Conservation (phyloP, 805 yeast species). For the Kluyveromyces wickerhamii region DNA sequence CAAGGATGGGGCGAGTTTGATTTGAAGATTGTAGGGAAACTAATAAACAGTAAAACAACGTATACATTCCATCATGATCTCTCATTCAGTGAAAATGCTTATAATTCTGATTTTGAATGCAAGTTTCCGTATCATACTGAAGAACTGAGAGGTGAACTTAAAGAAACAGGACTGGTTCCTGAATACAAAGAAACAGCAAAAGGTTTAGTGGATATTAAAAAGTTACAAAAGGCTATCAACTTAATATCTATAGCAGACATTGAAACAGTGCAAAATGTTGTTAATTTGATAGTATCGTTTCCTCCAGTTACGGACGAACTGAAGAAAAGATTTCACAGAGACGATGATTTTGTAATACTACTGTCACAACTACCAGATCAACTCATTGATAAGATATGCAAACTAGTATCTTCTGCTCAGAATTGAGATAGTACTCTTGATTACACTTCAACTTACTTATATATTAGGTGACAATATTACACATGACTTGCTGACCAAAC, state of each 20-base stretch:
- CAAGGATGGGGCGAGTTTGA: conserved; percentile 98
- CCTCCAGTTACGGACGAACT: conserved; percentile 20
- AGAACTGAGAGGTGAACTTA: conserved; percentile 53
- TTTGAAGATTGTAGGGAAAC: conserved; percentile 61
- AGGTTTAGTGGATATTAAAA: conserved; percentile 24
- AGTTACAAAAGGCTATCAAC: conserved; percentile 16
- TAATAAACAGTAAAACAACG: conserved; percentile 47
- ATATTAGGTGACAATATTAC: conserved; percentile 5
- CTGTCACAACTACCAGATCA: conserved; percentile 23
- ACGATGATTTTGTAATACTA: conserved; percentile 17
- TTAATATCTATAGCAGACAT: conserved; percentile 16
- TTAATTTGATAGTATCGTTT: conserved; percentile 18
- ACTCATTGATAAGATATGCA: conserved; percentile 11
- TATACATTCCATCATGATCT: conserved; percentile 56
- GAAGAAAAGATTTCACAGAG: conserved; percentile 12
- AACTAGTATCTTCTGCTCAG: not conserved
- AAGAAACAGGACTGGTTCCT: conserved; percentile 72
- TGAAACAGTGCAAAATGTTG: conserved; percentile 20
- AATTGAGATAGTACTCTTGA: too few relatives aligned
- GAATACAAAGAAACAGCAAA: conserved; percentile 35
- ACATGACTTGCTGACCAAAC: conserved; percentile 46
- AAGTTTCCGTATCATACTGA: conserved; percentile 67
- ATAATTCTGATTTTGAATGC: conserved; percentile 66
- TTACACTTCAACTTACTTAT: too few relatives aligned
- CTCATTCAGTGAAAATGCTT: conserved; percentile 66